These are phyloP conservation scores for Coniochaeta ligniaria DNA, from an alignment of 2,329 filamentous ascomycete species.

Conservation along the genomic window DNA sequence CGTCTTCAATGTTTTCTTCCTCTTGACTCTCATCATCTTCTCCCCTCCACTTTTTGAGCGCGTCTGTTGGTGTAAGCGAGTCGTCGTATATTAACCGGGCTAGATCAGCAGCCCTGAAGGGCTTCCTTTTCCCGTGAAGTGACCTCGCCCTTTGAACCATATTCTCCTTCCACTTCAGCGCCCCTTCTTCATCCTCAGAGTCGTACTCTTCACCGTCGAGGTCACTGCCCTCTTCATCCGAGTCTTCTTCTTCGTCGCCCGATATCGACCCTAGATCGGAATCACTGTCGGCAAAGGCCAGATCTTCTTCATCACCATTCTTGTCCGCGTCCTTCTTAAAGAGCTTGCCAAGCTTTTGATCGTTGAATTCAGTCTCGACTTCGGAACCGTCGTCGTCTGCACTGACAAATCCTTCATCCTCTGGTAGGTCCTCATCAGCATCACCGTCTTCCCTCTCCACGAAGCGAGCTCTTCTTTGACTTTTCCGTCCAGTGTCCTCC, in stretches of 20 bases:
- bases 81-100: conserved; percentile 86
- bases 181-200: conserved; percentile 67
- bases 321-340: conserved; percentile 47
- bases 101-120: conserved; percentile 75
- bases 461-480: conserved; percentile 48
- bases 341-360: conserved; percentile 53
- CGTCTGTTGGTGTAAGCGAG: conserved; percentile 65
- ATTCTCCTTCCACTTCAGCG: conserved; percentile 81
- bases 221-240: conserved; percentile 35
- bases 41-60: conserved; percentile 74
- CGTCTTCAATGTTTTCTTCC: conserved; percentile 51
- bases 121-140: conserved; percentile 61
- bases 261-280: conserved; percentile 91
- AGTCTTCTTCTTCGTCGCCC: conserved; percentile 38
- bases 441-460: conserved; percentile 52
- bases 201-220: conserved; percentile 51
- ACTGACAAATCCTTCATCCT: conserved; percentile 47
- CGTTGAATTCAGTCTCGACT: conserved; percentile 49
- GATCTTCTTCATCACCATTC: conserved; percentile 54
- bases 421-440: conserved; percentile 46
- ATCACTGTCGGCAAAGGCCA: conserved; percentile 93
- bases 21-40: conserved; percentile 48
- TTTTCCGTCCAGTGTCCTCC: conserved; percentile 56
- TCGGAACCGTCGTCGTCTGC: conserved; percentile 46
- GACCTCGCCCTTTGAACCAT: conserved; percentile 67